Conservation (phyloP, 345 rosid species). For the Lepidium africanum region DNA sequence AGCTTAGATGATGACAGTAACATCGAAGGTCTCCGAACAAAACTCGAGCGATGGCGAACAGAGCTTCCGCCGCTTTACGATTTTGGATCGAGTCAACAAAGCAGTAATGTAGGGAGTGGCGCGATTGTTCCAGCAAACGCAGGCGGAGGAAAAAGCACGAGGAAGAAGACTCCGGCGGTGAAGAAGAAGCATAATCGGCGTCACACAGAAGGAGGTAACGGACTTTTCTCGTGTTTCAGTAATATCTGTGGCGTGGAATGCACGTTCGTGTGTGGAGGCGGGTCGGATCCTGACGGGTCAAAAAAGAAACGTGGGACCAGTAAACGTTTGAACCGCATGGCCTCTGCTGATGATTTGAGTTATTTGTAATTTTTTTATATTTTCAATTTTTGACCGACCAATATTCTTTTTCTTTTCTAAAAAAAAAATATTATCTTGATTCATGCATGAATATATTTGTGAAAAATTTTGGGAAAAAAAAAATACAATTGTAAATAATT, state of each 20-base stretch:
- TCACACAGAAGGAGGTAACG: slow-evolving; percentile 32
- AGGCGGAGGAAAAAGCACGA: slow-evolving; percentile 20
- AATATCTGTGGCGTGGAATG: slow-evolving; percentile 61
- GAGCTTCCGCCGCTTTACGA: slow-evolving; percentile 72
- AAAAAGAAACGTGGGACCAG: slow-evolving; percentile 13
- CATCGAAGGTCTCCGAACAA: slow-evolving; percentile 72
- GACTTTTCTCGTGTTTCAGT: slow-evolving; percentile 65
- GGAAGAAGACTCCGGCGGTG: slow-evolving; percentile 17
- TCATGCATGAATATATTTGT: not conserved
- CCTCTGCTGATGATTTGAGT: slow-evolving; percentile 27
- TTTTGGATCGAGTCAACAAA: slow-evolving; percentile 32
- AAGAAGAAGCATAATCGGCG: slow-evolving; percentile 26
- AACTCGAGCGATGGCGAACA: slow-evolving; percentile 72
- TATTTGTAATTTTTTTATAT: slow-evolving; percentile 11
- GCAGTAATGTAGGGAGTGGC: slow-evolving; percentile 2
- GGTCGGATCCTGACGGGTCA: slow-evolving; percentile 13
- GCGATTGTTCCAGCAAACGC: slow-evolving; percentile 8
- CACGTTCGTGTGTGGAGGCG: slow-evolving; percentile 61
- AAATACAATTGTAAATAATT: too few relatives aligned
- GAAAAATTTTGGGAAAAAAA: too few relatives aligned
- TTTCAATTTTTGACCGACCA: not conserved
- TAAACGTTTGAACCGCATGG: slow-evolving; percentile 16
- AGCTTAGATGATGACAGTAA: slow-evolving; percentile 47
- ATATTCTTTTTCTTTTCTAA: not conserved
- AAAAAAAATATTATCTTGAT: not conserved